Percentiles rank a stretch among this genome's conserved stretches.
Conservation (phyloP, 768 basidiomycete species). For the Mycena metata region DNA sequence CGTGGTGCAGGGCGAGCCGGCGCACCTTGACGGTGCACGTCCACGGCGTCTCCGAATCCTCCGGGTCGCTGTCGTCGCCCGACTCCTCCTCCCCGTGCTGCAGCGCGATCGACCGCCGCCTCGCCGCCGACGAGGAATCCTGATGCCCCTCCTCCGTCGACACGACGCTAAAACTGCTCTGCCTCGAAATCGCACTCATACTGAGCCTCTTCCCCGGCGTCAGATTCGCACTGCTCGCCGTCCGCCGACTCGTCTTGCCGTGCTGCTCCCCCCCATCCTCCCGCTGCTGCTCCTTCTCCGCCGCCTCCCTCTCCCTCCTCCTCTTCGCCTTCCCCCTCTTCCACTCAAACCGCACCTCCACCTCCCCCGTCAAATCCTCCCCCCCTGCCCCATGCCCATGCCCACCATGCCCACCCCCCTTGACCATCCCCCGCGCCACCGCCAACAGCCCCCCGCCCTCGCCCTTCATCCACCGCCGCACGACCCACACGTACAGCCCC, state of each 20-base stretch:
- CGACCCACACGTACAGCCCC: conserved; percentile 81
- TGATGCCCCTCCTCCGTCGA: conserved; percentile 48
- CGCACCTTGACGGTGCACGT: conserved; percentile 85
- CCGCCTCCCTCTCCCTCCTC: conserved; percentile 48
- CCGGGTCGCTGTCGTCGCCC: conserved; percentile 91
- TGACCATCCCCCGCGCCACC: conserved; percentile 37
- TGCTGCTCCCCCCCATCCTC: conserved; percentile 36
- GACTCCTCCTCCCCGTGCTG: conserved; percentile 54
- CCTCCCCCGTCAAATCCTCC: conserved; percentile 51
- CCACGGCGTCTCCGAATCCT: conserved; percentile 98
- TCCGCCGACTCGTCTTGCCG: conserved; percentile 23
- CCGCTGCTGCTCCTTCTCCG: conserved; percentile 41
- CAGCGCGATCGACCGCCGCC: conserved; percentile 15
- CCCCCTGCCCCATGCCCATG: conserved; percentile 28
- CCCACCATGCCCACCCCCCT: no score
- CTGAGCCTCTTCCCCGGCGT: conserved; percentile 52
- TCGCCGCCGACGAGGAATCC: conserved; percentile 24
- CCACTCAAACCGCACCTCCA: conserved; percentile 89
- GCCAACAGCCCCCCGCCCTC: conserved; percentile 59
- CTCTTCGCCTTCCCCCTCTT: conserved; percentile 60
- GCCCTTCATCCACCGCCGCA: conserved; percentile 79
- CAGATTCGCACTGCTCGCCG: conserved; percentile 23
- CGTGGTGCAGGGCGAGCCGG: conserved; percentile 47
- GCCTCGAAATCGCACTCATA: conserved; percentile 50
- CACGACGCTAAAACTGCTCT: conserved; percentile 51